A percentile compares a stretch with the other conserved stretches of the same genome.
Evolutionary conservation across 768 basidiomycete species (phyloP).

Genomic region (Lanmaoa pseudosensibilis): DNA sequence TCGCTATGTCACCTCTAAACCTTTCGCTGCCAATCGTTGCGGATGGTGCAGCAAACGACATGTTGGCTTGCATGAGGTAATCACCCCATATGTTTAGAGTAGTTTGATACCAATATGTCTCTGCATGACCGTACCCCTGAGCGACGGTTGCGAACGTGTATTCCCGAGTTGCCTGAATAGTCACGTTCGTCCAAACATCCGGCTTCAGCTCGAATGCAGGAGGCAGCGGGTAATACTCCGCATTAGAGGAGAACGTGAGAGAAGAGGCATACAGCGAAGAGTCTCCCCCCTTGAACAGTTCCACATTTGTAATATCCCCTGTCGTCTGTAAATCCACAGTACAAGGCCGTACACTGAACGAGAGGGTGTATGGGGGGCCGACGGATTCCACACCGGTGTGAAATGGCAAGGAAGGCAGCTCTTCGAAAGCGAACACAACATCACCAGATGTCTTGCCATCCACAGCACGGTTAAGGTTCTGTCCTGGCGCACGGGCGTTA

Average conservation of each 20-base stretch:
- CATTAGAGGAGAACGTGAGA: slow-evolving; percentile 41
- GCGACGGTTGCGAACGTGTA: slow-evolving; percentile 36
- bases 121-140: slow-evolving; percentile 12
- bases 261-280: slow-evolving; percentile 37
- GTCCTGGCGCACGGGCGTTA: slow-evolving; percentile 42
- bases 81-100: slow-evolving; percentile 42
- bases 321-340: slow-evolving; percentile 12
- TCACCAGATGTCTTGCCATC: slow-evolving; percentile 23
- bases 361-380: slow-evolving; percentile 45
- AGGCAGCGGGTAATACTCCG: slow-evolving; percentile 37
- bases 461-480: slow-evolving; percentile 45
- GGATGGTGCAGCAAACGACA: slow-evolving; percentile 46
- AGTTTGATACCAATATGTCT: slow-evolving; percentile 37
- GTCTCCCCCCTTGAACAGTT: slow-evolving; percentile 38
- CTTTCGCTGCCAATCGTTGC: slow-evolving; percentile 35
- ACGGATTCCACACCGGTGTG: slow-evolving; percentile 37
- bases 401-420: slow-evolving; percentile 20
- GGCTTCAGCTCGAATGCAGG: slow-evolving; percentile 28
- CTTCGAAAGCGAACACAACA: slow-evolving; percentile 31
- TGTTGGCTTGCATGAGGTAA: slow-evolving; percentile 39
- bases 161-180: slow-evolving; percentile 38
- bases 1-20: slow-evolving; percentile 36
- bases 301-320: slow-evolving; percentile 14
- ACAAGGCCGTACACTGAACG: slow-evolving; percentile 39
- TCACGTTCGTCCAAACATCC: slow-evolving; percentile 35